A percentile compares a stretch with the other conserved stretches of the same genome.
phyloP scores from a whole-genome alignment of 805 yeast species.

The Zygoascus flipseniorum region DNA sequence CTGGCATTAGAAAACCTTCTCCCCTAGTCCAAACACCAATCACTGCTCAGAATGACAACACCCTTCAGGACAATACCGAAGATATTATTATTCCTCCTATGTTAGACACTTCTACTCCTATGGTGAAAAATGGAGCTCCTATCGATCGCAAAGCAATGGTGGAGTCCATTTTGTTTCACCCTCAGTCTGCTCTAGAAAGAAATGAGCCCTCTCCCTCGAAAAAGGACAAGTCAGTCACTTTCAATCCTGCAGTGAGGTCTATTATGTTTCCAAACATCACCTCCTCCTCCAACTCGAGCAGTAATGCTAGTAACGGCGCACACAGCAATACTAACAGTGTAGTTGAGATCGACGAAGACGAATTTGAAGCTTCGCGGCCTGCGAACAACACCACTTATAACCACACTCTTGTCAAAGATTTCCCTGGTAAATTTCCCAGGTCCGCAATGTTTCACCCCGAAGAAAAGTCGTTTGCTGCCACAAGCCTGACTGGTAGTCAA shows the following conservation, averaged over 20 bases:
- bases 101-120: neutral
- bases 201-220: neutral
- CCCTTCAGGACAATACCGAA: neutral
- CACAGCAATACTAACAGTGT: neutral
- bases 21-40: neutral
- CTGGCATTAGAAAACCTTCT: neutral
- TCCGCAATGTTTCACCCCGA: neutral
- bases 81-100: neutral
- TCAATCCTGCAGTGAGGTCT: neutral
- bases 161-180: neutral
- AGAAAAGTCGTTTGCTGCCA: constrained; percentile 1
- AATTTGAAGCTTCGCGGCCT: neutral
- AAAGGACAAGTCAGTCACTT: neutral
- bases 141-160: neutral
- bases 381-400: neutral
- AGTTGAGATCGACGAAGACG: neutral
- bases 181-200: neutral
- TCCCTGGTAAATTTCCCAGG: constrained; percentile 21
- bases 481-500: neutral
- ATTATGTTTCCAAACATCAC: neutral
- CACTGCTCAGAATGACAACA: neutral
- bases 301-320: neutral
- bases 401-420: constrained; percentile 9
- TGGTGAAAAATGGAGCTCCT: neutral
- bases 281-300: neutral